These are phyloP conservation scores for Isochrysis galbana DNA, from an alignment of 78 protist species.

Conservation along the genomic window DNA sequence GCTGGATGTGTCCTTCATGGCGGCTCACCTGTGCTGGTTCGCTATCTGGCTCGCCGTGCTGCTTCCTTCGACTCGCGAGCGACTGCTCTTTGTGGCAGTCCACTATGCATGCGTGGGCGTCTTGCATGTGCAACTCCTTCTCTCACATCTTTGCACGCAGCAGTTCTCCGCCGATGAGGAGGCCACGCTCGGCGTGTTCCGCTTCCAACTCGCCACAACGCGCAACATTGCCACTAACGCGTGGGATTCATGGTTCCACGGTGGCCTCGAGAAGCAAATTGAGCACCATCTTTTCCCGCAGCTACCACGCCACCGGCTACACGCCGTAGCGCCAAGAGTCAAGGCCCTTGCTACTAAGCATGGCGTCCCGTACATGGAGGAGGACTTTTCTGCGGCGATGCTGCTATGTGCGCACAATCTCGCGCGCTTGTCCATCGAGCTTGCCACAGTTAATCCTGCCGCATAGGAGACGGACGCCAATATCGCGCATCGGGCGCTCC, in stretches of 20 bases:
- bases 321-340: neutral
- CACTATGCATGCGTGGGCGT: neutral
- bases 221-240: neutral
- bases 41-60: neutral
- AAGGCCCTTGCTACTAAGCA: neutral
- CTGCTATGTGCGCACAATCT: neutral
- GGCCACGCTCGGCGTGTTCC: neutral
- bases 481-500: no score
- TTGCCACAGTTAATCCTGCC: neutral
- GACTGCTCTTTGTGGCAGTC: neutral
- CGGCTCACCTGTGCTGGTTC: neutral
- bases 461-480: no score
- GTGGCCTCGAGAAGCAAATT: conserved; percentile 58
- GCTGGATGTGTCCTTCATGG: neutral
- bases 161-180: neutral
- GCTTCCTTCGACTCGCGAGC: neutral
- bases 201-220: neutral
- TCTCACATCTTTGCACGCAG: neutral
- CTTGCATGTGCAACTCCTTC: neutral
- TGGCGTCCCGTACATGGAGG: neutral
- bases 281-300: conserved; percentile 64
- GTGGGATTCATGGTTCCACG: conserved; percentile 48
- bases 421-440: neutral
- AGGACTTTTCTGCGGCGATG: neutral
- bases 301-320: conserved; percentile 43